phyloP scores from a whole-genome alignment of 1,284 basidiomycete species.

The Tilletia setariae region DNA sequence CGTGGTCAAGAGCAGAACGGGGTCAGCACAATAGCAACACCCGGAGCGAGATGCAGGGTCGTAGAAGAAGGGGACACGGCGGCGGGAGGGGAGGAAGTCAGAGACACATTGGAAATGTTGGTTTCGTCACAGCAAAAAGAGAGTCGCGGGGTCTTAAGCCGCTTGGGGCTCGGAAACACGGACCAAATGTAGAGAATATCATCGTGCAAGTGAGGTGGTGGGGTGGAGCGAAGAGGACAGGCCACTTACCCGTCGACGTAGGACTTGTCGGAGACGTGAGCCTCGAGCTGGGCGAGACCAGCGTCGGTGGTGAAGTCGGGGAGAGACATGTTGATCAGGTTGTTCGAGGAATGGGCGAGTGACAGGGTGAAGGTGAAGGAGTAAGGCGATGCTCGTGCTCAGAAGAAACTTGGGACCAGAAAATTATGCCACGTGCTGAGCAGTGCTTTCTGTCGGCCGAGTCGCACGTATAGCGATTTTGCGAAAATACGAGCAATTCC shows the following conservation, averaged over 20 bases:
- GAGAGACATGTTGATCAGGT: slow-evolving; percentile 45
- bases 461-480: no score
- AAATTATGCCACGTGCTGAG: background rate
- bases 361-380: background rate
- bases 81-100: slow-evolving; percentile 30
- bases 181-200: slow-evolving; percentile 51
- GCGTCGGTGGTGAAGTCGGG: slow-evolving; percentile 49
- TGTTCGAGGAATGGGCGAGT: background rate
- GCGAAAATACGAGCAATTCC: no score
- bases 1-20: background rate
- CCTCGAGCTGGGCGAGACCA: slow-evolving; percentile 45
- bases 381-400: background rate
- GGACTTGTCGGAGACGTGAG: slow-evolving; percentile 46
- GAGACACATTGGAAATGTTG: slow-evolving; percentile 42
- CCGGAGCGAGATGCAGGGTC: no score
- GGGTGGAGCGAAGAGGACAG: background rate
- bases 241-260: slow-evolving; percentile 53
- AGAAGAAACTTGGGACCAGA: background rate
- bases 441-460: background rate
- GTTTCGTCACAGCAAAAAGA: slow-evolving; percentile 52
- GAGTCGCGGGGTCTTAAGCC: slow-evolving; percentile 54
- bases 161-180: slow-evolving; percentile 55
- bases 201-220: slow-evolving; percentile 29
- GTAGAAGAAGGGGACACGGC: background rate
- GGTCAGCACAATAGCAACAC: slow-evolving; percentile 18